A percentile compares a stretch with the other conserved stretches of the same genome.
phyloP scores from a whole-genome alignment of 805 yeast genomes.

The Starmerella geochares region DNA sequence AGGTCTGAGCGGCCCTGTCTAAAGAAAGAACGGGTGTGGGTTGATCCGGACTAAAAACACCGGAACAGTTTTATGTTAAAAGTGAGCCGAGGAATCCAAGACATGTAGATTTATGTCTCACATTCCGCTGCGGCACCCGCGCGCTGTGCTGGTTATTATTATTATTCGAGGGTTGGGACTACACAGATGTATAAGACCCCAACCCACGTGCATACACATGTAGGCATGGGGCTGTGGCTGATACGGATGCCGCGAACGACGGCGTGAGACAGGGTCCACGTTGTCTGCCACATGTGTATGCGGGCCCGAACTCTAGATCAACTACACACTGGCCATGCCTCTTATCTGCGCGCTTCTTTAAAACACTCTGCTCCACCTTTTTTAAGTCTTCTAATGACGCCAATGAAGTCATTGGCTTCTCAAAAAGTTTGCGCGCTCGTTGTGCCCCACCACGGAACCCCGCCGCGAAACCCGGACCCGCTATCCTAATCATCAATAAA shows the following conservation, averaged over 20 bases:
- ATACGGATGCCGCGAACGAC: not conserved
- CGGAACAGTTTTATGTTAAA: not conserved
- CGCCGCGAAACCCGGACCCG: not conserved
- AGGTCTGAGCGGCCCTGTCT: too few species aligned
- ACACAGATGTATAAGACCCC: not conserved
- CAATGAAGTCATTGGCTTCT: too few species aligned
- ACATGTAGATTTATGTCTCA: not conserved
- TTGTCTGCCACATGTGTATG: too few species aligned
- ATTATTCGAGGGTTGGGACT: not conserved
- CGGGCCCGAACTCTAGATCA: too few species aligned
- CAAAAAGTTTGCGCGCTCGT: too few species aligned
- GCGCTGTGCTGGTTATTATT: not conserved
- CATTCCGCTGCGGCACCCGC: constrained; percentile 2
- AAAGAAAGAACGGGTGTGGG: too few species aligned
- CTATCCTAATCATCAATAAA: not conserved
- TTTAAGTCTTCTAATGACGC: too few species aligned
- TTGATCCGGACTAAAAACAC: too few species aligned
- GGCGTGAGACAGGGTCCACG: not conserved
- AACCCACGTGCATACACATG: not conserved
- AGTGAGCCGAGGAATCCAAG: not conserved
- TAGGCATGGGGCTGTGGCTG: not conserved
- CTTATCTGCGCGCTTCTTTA: too few species aligned
- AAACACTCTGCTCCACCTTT: too few species aligned
- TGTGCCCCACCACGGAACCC: not conserved
- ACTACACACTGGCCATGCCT: too few species aligned